Base-by-base conservation (phyloP, 2,329 filamentous ascomycete species). In the Penicillium corylophilum region DNA sequence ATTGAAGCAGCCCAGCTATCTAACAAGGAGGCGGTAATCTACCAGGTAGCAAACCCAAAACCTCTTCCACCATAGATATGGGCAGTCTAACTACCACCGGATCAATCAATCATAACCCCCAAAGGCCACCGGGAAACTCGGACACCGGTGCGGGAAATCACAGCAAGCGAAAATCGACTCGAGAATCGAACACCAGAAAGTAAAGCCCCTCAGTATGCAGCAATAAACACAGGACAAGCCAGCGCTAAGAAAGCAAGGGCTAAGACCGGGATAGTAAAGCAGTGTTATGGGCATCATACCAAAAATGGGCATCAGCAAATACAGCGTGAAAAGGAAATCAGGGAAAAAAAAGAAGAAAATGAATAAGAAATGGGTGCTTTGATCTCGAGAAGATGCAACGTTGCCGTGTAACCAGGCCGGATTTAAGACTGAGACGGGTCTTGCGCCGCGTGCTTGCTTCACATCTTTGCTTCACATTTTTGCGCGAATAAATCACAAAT, bases 281-380 rank as follows among this genome's bases (percentile, higher is more conserved):
- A 48, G 40, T 45, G 33, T 49, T 29, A 31, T 42, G 36, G 57
- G 50, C 46, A 56, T 53, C 55, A 43, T 51, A 52, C 53, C 48
- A 36, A 48, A 48, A 54, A 44, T 52, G 31, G 33, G 44, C 51
- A 56, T 58, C 47, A 53, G 56, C 51, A 53, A 61, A 53, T 56
- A 60, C 52, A 58, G 4, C 28, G 46, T 35, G 20, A 44, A 46
- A 31, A 28, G 24, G 50, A 39, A n/a, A 31, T 36, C 33, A 28
- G 36, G 31, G n/a, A n/a, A 26, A 36, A 26, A 29, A 41, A 24
- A 40, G 16, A n/a, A 18, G 31, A 20, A 29, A 52, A 42, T 28
- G 45, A 38, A 39, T 46, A 40, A 38, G 28, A 51, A 50, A 44
- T 10, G 29, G 43, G 50, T 57, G 52, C 56, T 57, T 48, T 53